Base-by-base conservation (phyloP, 306 rosid genomes). In the Cucumis cinereus region DNA sequence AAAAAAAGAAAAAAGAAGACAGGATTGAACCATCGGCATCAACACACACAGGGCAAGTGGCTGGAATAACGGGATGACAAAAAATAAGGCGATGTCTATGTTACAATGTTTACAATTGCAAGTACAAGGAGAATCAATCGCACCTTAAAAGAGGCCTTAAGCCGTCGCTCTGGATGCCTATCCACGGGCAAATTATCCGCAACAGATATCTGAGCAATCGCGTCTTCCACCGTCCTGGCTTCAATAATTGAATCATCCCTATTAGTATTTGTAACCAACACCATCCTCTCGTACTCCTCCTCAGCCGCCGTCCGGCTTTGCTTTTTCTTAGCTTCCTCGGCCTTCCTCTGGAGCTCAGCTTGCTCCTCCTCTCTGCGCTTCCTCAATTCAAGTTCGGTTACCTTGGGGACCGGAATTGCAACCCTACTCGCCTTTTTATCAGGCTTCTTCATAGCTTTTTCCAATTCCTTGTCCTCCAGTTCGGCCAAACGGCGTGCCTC, bases 141-240 rank as follows among this genome's bases (percentile, higher is more conserved):
- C 26, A 89, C 98, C 99, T 92, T 94, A 79, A 92, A 92, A 55
- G 97, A 84, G 55, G 99, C 96, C 89, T 92, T 94, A 82, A 94
- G 97, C 74, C 99, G 86, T 85, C 80, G 89, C 86, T 94, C 99
- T 1, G 99, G 99, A 79, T 94, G 99, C 73, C 86, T 87, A 78
- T 94, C 99, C 9, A 83, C 86, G 4, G 95, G 92, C 86, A 92
- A 81, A 79, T 38, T 78, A 56, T 90, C 92, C 15, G 82, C 70
- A 43, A 94, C 82, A 7, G 80, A 23, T 86, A 94, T 90, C 85
- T 86, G 78, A 41, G 92, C 84, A 76, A 94, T 84, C 49, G 99
- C 99, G 13, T 94, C 99, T 69, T 92, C 97, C 45, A 94, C 89
- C 38, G 89, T 66, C 80, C 96, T 82, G 0, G 97, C 99, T 78